Evolutionary conservation across 1,139 yeast genomes (phyloP).

Genomic region (Hemisphaericaspora xylofermentans): DNA sequence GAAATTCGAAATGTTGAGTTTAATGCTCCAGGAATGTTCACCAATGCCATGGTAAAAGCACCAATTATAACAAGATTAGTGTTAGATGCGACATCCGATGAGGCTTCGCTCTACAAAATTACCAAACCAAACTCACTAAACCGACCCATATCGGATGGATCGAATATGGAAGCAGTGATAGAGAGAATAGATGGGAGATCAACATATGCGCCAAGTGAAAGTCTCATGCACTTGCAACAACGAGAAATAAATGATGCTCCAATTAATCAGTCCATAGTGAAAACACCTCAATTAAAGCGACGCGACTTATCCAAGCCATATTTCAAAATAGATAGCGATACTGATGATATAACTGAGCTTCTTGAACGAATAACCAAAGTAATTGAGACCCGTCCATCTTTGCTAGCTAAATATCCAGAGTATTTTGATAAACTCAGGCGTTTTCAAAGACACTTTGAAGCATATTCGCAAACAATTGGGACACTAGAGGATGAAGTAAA

Average conservation of each 20-base stretch:
- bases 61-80: conserved; percentile 60
- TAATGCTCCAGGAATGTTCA: conserved; percentile 58
- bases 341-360: conserved; percentile 18
- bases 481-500: conserved; percentile 28
- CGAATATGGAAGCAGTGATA: conserved; percentile 21
- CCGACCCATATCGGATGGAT: background rate
- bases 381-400: conserved; percentile 29
- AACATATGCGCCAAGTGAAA: conserved; percentile 19
- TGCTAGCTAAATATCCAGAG: conserved; percentile 25
- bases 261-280: conserved; percentile 7
- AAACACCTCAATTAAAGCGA: conserved; percentile 23
- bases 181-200: conserved; percentile 42
- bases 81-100: conserved; percentile 59
- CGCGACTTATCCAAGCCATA: background rate
- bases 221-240: conserved; percentile 7
- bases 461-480: conserved; percentile 25
- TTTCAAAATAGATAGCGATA: background rate
- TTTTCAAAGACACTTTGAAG: conserved; percentile 23
- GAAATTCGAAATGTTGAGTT: conserved; percentile 37
- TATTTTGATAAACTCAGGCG: conserved; percentile 20
- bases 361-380: conserved; percentile 22
- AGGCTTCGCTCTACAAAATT: conserved; percentile 49
- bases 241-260: conserved; percentile 14
- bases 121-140: conserved; percentile 14
- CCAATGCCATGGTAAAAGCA: conserved; percentile 57